Base-by-base conservation (phyloP, 768 basidiomycete species). In the Kwoniella heveanensis region DNA sequence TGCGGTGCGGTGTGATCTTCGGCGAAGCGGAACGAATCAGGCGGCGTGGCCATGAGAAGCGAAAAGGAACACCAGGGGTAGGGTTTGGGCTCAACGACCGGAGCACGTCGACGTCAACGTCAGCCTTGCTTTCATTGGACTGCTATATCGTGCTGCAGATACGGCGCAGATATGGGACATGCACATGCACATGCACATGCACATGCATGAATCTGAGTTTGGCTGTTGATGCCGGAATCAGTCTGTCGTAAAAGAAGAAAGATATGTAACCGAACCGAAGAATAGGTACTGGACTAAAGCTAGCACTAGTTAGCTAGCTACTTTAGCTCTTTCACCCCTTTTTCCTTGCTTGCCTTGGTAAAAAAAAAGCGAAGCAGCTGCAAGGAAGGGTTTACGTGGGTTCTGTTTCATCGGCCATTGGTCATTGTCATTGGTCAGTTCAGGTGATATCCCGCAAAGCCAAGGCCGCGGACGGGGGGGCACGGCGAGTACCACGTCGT, bases 81-180 rank as follows among this genome's bases (percentile, higher is more conserved):
- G 32, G 32, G 32, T 7, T 13, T 36, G 32, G 32, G 6, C 6
- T 44, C 39, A 44, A 44, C 39, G 39, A 32, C 7, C 5, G 13
- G 39, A 44, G 39, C 39, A 44, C 39, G 39, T 44, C 39, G 39
- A 44, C 39, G 39, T 44, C 39, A 44, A 44, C 39, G 39, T 44
- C 39, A 44, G 39, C 39, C 39, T n/a, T n/a, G n/a, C n/a, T n/a
- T n/a, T n/a, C n/a, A n/a, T n/a, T n/a, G n/a, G n/a, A 19, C 15
- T 3, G 39, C 17, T 19, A 44, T 10, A 19, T 44, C 10, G 8
- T 17, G 10, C 4, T 3, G 39, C 39, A 44, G 39, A 10, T 17
- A 36, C n/a, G n/a, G n/a, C n/a, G n/a, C n/a, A n/a, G n/a, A n/a
- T n/a, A n/a, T n/a, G n/a, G n/a, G n/a, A n/a, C n/a, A n/a, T 44